phyloP scores from a whole-genome alignment of 352 stramenopile genomes.

The Phytopythium sindhum region DNA sequence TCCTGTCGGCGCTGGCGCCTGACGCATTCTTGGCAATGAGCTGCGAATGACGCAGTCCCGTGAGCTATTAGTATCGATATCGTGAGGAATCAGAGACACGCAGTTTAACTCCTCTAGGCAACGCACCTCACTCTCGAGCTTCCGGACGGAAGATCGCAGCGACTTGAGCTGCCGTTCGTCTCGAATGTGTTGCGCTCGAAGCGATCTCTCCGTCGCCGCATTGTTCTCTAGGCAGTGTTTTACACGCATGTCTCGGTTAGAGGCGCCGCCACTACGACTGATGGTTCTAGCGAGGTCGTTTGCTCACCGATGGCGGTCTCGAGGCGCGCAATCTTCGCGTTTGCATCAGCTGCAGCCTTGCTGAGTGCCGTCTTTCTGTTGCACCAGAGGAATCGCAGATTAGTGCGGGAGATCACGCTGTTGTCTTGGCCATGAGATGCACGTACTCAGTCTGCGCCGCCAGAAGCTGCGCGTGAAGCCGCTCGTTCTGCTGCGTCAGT shows the following conservation, averaged over 20 bases:
- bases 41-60: neutral
- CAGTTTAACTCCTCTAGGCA: conserved; percentile 10
- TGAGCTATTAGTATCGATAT: neutral
- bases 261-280: neutral
- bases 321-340: neutral
- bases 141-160: conserved; percentile 19
- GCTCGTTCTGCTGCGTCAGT: conserved; percentile 25
- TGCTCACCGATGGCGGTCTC: neutral
- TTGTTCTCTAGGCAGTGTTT: neutral
- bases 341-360: neutral
- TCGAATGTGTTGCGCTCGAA: conserved; percentile 7
- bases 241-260: neutral
- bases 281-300: neutral
- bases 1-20: neutral
- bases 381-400: neutral
- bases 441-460: conserved; percentile 15
- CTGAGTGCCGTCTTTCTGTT: neutral
- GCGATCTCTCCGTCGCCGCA: neutral
- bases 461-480: conserved; percentile 17
- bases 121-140: conserved; percentile 6
- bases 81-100: conserved; percentile 4
- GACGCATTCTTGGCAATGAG: neutral
- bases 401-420: neutral
- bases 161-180: conserved; percentile 27
- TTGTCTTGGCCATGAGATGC: neutral